These are phyloP conservation scores for Stachybotrys echinatus DNA, from an alignment of 2,329 filamentous ascomycete genomes.

Conservation along the genomic window DNA sequence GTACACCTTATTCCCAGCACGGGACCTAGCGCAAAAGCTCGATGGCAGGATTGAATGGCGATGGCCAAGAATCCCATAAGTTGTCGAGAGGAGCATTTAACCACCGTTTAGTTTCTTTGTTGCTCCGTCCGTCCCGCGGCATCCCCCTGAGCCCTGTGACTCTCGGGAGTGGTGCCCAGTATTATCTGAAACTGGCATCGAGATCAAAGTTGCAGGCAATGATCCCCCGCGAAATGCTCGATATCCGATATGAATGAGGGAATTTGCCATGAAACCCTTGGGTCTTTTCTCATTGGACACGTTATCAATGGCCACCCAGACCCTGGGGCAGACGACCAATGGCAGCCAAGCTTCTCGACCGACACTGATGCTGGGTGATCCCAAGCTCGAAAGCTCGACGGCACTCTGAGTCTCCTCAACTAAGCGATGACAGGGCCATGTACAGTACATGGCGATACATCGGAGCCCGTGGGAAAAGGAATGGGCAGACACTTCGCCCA, in stretches of 20 bases:
- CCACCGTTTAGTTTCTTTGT: not conserved
- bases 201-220: not conserved
- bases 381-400: too few relatives aligned
- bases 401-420: too few relatives aligned
- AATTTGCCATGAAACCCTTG: not conserved
- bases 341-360: not conserved
- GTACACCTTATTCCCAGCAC: too few relatives aligned
- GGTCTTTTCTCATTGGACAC: too few relatives aligned
- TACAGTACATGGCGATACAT: not conserved
- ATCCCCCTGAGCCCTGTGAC: not conserved
- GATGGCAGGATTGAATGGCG: not conserved
- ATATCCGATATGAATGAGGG: not conserved
- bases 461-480: not conserved
- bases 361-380: not conserved
- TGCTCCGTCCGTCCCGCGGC: not conserved
- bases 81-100: not conserved
- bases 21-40: not conserved
- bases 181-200: not conserved
- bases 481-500: too few relatives aligned
- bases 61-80: not conserved
- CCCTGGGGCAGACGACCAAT: not conserved
- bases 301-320: too few relatives aligned
- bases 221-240: constrained; percentile 1
- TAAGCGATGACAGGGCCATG: not conserved
- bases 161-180: not conserved